These are phyloP conservation scores for Amanita muscaria DNA, from an alignment of 768 basidiomycete species.

Conservation along the genomic window DNA sequence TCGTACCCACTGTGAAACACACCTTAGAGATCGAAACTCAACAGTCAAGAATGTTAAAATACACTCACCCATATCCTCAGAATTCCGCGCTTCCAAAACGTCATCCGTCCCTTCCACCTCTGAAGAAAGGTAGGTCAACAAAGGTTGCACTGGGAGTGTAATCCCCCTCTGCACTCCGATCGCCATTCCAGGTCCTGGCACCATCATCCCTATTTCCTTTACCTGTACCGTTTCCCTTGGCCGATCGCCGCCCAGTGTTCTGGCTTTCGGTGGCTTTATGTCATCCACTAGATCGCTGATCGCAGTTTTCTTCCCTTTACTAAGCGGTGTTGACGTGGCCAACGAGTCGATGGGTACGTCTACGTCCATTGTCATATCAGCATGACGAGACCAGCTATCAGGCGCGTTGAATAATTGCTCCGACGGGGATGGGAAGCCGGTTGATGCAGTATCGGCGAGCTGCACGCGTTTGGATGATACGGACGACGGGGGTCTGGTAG, in stretches of 20 bases:
- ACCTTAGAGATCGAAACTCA: not conserved
- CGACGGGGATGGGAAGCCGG: conserved; percentile 40
- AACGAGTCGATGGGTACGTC: conserved; percentile 48
- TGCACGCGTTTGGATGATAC: conserved; percentile 27
- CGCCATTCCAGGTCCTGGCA: conserved; percentile 12
- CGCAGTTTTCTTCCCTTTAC: conserved; percentile 33
- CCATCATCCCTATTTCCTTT: conserved; percentile 40
- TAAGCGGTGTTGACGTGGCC: conserved; percentile 23
- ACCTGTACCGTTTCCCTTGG: conserved; percentile 39
- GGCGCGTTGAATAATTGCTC: conserved; percentile 40
- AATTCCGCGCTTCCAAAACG: conserved; percentile 71
- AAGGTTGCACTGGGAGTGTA: conserved; percentile 45
- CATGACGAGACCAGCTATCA: conserved; percentile 27
- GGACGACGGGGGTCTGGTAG: conserved; percentile 11
- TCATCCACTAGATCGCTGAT: conserved; percentile 32
- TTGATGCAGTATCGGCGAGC: conserved; percentile 20
- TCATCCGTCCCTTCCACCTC: conserved; percentile 62
- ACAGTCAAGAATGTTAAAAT: not conserved
- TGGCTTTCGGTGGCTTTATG: conserved; percentile 24
- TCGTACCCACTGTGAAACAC: conserved; percentile 32
- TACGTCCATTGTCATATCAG: conserved; percentile 43
- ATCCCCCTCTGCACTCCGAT: conserved; percentile 17
- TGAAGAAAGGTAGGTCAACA: conserved; percentile 51
- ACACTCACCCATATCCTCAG: conserved; percentile 50
- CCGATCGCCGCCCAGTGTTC: conserved; percentile 66